Base-by-base conservation (phyloP, 257 asterid species). In the Fraxinus anomala region DNA sequence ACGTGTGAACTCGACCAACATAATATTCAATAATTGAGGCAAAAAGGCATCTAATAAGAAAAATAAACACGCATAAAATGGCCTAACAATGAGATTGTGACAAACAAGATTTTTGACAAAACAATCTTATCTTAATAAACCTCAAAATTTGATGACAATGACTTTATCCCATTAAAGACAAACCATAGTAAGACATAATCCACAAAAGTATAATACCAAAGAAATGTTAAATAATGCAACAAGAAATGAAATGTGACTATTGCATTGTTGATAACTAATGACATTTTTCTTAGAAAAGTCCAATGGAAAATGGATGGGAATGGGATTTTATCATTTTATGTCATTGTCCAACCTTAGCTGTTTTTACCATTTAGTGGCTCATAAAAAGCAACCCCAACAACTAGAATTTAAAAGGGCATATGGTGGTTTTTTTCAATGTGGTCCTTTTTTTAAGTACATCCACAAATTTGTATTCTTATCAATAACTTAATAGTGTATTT, bases 331-430 rank as follows among this genome's bases (percentile, higher is more conserved):
- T 80, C 76, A 80, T 79, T 80, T 76, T 69, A 59, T 74, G 88
- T 86, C 90, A 17, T 78, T 84, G 81, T 88, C 87, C 17, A 78
- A 68, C 66, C 89, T 85, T 85, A 89, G 88, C 89, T 87, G 92
- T 81, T 82, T 68, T 82, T 83, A 85, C 81, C 88, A 77, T 81
- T 84, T 86, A 81, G 88, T 87, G 90, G 37, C 78, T 39, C 39
- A 17, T 51, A 28, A 80, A 80, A 77, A 81, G 78, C 85, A 79
- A 85, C 73, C 85, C 85, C 88, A 78, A 80, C 89, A 78, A 82
- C 85, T 76, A 39, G 34, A 78, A 71, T 79, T 83, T 77, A 17
- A 68, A 75, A 73, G 31, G 59, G 73, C 19, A 30, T 44, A 72
- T 31, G 17, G 75, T 75, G 71, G 37, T 73, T 81, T 76, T 42